A percentile compares a stretch with the other conserved stretches of the same genome.
These are phyloP conservation scores for Mrakia gelida DNA, from an alignment of 768 basidiomycete species.

Conservation along the genomic window DNA sequence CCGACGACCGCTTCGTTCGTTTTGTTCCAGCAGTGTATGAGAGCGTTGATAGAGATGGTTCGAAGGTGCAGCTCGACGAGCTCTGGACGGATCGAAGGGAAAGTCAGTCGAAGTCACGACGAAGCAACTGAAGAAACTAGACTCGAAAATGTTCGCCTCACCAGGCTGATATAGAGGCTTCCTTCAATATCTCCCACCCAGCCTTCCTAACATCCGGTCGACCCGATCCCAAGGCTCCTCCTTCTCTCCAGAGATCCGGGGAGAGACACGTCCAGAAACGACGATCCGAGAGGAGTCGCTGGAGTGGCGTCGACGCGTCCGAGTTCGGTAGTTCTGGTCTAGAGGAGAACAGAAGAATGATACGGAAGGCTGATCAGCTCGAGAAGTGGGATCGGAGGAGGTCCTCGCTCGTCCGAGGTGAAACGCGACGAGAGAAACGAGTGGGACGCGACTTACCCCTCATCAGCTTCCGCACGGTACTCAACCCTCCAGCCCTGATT, in stretches of 20 bases:
- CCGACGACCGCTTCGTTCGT: not conserved
- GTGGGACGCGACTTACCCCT: not conserved
- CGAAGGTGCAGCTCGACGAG: not conserved
- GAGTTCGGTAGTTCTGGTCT: not conserved
- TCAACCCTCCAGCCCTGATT: not conserved
- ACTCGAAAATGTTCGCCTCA: not conserved
- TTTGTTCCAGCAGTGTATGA: not conserved
- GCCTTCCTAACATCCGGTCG: not conserved
- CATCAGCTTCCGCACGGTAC: not conserved
- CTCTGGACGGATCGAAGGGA: not conserved
- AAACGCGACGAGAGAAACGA: not conserved
- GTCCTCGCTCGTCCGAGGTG: too few species aligned
- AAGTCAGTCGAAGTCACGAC: not conserved
- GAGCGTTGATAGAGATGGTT: not conserved
- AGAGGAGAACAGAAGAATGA: too few species aligned
- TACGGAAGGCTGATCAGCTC: too few species aligned
- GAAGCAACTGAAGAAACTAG: not conserved
- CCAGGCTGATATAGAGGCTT: not conserved
- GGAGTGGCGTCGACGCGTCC: not conserved
- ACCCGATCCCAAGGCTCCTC: not conserved
- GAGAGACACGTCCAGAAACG: not conserved
- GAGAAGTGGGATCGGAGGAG: too few species aligned
- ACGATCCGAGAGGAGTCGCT: not conserved
- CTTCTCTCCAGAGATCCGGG: not conserved
- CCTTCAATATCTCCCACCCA: not conserved